These are phyloP conservation scores for Pueraria montana DNA, from an alignment of 306 rosid species.

Conservation along the genomic window DNA sequence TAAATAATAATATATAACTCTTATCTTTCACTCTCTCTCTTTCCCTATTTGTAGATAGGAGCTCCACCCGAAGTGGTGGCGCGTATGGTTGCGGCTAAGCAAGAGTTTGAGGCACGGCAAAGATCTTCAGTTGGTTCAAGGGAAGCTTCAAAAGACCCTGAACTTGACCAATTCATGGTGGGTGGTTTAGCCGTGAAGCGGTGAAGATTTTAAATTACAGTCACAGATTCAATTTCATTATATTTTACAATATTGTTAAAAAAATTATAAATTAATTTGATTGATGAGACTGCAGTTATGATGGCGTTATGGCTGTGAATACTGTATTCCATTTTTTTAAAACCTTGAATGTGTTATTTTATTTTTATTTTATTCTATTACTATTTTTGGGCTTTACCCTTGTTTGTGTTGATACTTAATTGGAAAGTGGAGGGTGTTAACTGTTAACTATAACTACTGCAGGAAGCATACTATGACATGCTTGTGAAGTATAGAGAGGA, in stretches of 20 bases:
- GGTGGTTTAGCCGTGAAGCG: not conserved
- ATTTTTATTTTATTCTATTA: not conserved
- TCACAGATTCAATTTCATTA: not conserved
- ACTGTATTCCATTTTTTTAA: not conserved
- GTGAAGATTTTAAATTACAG: not conserved
- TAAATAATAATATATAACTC: not conserved
- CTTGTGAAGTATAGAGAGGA: slow-evolving; percentile 94
- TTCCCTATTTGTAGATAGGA: slow-evolving; percentile 67
- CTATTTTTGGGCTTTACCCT: not conserved
- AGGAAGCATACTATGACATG: slow-evolving; percentile 98
- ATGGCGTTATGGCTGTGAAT: not conserved
- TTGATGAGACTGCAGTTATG: not conserved
- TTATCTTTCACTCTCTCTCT: not conserved
- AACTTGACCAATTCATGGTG: slow-evolving; percentile 98
- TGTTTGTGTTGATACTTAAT: not conserved
- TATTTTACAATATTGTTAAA: not conserved
- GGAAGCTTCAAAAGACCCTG: slow-evolving; percentile 85
- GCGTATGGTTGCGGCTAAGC: slow-evolving; percentile 73
- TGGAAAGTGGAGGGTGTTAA: slow-evolving; percentile 6
- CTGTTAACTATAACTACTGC: slow-evolving; percentile 7
- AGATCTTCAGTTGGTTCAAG: slow-evolving; percentile 71
- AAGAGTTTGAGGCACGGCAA: slow-evolving; percentile 83
- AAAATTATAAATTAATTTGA: not conserved
- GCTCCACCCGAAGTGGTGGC: slow-evolving; percentile 93
- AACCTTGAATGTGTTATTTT: not conserved